Base-by-base conservation (phyloP, 805 yeast genomes). In the Zygosaccharomyces siamensis region DNA sequence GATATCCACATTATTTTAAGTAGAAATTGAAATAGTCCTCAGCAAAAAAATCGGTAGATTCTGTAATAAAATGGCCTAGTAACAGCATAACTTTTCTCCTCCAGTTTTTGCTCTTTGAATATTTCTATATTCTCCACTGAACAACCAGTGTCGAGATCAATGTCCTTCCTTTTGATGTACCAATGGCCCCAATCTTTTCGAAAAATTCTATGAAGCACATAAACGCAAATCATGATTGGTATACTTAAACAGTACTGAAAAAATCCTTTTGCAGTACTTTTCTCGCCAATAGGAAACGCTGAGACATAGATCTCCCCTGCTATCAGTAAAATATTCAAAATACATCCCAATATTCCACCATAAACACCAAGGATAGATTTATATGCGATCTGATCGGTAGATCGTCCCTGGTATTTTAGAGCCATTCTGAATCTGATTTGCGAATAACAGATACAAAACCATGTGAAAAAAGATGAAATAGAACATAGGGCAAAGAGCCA, bases 401-500 rank as follows among this genome's bases (percentile, higher is more conserved):
- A 58, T 61, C 84, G 73, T 33, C 83, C 83, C 65, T 81, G 83
- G 7, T 58, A 68, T n/a, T 62, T 62, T 54, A 74, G 49, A 7
- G 83, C 85, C 47, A 72, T 56, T 60, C 87, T 81, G 70, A 84
- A 84, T 57, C 90, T 73, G 45, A 86, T 69, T 61, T 84, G 90
- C 39, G 83, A 78, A 37, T 77, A 68, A 61, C 84, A 81, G 54
- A 86, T 81, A 5, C 88, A 78, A 45, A 83, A 84, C 95, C 95
- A 86, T 31, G 87, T 82, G 68, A 84, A 80, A 51, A 86, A 72
- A n/a, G 89, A 81, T 0, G 89, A 80, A 54, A 86, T 71, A 52
- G 90, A 90, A 36, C 89, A 81, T 30, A 86, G 66, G n/a, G 90
- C 85, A 59, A 84, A 72, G 66, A 86, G 67, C 93, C 93, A 86